phyloP scores from a whole-genome alignment of 164 flowering plant genomes.

The Litsea cubeba region DNA sequence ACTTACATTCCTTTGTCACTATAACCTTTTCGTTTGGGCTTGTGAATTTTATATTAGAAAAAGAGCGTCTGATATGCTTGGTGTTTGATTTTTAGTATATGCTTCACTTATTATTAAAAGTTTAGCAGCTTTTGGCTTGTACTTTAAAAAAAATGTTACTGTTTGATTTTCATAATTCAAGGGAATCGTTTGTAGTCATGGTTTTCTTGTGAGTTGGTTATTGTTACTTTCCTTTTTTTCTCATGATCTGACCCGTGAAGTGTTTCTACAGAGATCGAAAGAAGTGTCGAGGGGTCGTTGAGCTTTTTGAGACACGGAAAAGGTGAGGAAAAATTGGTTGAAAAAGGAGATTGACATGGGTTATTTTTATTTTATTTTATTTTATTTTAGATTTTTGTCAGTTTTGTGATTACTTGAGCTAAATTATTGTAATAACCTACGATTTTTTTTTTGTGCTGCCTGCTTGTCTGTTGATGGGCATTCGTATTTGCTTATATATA shows the following conservation, averaged over 20 bases:
- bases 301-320: not conserved
- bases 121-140: not conserved
- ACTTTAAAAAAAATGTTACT: not conserved
- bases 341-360: not conserved
- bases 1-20: not conserved
- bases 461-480: no score
- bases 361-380: no score
- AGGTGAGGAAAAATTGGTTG: constrained; percentile 4
- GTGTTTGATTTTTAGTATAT: not conserved
- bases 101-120: not conserved
- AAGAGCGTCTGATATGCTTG: not conserved
- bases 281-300: not conserved
- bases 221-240: not conserved
- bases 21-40: not conserved
- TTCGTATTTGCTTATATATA: no score
- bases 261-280: constrained; percentile 10
- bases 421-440: not conserved
- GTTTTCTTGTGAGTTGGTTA: constrained; percentile 5
- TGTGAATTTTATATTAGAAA: not conserved
- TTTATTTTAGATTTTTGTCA: no score
- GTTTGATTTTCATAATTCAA: not conserved
- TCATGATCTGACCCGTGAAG: constrained; percentile 7
- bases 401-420: not conserved
- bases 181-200: constrained; percentile 2
- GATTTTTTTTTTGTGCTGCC: no score